Base-by-base conservation (phyloP, 805 yeast genomes). In the Maudiozyma serrabonitensis region DNA sequence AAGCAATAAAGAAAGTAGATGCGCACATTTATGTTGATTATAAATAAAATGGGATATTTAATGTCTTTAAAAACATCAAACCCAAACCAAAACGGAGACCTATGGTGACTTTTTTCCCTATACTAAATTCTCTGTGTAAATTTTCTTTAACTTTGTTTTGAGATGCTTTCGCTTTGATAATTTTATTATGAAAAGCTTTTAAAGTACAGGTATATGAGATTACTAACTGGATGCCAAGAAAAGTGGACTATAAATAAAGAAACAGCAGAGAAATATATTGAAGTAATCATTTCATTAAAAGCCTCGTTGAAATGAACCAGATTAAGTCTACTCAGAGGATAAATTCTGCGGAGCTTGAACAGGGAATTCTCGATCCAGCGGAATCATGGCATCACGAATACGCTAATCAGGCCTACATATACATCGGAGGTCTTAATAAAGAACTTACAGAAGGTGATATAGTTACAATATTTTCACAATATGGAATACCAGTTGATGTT, bases 361-460 rank as follows among this genome's bases (percentile, higher is more conserved):
- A 68, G 7, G 80, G 82, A 13, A 75, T 80, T 0, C 65, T 83
- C 0, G 72, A 75, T 35, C 49, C 60, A 1, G 67, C 71, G 4
- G 87, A 84, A 0, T 88, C 96, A 6, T 91, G 98, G 98, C 98
- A 91, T 63, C 74, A 79, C 52, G 95, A 90, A 55, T 88, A 81
- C 60, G 69, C 69, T 23, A 90, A 88, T 54, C 77, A 91, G 0
- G 81, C 91, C 1, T 88, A 82, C 61, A 72, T 90, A 0, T 85
- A 72, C 59, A 80, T 91, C n/a, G 91, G 95, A 0, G 79, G 82
- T 4, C 63, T 91, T 11, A 82, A 88, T 9, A 67, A 60, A 15
- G 78, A 78, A 32, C 63, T 88, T 26, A 79, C 79, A 8, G 96
- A 88, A 61, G 80, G 81, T 45, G 97, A 91, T 61, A 64, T 91